phyloP scores from a whole-genome alignment of 495 filamentous ascomycete species.

The Amorphotheca resinae region DNA sequence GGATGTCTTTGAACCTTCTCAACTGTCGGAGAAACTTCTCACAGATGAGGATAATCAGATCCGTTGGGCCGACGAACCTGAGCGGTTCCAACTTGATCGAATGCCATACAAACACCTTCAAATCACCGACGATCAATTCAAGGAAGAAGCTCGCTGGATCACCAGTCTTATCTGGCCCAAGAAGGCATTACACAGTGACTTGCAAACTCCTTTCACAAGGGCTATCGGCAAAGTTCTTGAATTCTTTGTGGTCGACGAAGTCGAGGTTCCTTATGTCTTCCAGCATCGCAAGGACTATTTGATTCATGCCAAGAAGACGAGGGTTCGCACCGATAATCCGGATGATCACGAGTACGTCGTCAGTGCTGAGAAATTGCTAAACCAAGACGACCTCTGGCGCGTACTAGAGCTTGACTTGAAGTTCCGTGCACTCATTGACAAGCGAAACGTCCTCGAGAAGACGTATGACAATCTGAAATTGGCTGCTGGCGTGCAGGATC shows the following conservation, averaged over 20 bases:
- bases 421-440: constrained; percentile 80
- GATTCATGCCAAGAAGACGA: constrained; percentile 74
- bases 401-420: constrained; percentile 90
- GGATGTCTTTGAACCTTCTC: constrained; percentile 94
- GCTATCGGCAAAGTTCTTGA: constrained; percentile 87
- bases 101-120: constrained; percentile 71
- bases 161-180: constrained; percentile 76
- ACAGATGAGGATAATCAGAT: constrained; percentile 93
- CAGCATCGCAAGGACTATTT: constrained; percentile 97
- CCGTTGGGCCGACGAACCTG: constrained; percentile 73
- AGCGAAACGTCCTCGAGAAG: constrained; percentile 68
- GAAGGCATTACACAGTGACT: constrained; percentile 55
- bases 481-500: constrained; percentile 39
- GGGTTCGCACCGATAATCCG: constrained; percentile 40
- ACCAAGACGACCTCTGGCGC: constrained; percentile 87
- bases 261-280: constrained; percentile 94
- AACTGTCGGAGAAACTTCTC: constrained; percentile 82
- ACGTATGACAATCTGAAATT: constrained; percentile 60
- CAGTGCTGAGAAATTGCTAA: constrained; percentile 75
- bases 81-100: constrained; percentile 84
- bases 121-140: constrained; percentile 66
- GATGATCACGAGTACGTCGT: constrained; percentile 59
- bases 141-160: constrained; percentile 86
- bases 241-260: constrained; percentile 83
- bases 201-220: constrained; percentile 71